A percentile compares a stretch with the other conserved stretches of the same genome.
phyloP scores from a whole-genome alignment of 768 basidiomycete species.

The Pleurotus cornucopiae region DNA sequence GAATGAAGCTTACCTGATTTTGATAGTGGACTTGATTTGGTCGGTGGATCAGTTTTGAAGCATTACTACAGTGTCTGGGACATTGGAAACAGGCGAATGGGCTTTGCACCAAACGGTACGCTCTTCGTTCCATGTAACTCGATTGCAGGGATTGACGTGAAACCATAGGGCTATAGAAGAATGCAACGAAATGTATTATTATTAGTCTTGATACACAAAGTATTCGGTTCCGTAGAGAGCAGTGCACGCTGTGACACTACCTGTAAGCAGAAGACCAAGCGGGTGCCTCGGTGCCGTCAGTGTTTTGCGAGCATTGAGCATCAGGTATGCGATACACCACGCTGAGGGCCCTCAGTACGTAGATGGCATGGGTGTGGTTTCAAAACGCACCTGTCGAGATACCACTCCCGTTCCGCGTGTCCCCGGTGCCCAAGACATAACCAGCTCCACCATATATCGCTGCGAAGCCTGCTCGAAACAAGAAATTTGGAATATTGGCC shows the following conservation, averaged over 20 bases:
- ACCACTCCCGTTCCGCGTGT: conserved; percentile 11
- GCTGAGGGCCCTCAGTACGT: not conserved
- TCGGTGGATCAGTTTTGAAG: conserved; percentile 54
- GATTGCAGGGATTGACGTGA: not conserved
- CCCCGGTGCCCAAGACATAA: conserved; percentile 11
- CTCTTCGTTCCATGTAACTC: not conserved
- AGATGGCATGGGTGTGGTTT: not conserved
- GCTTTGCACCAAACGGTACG: conserved; percentile 37
- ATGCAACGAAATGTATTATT: not conserved
- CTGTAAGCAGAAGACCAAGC: conserved; percentile 7
- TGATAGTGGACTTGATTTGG: conserved; percentile 33
- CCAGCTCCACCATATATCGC: conserved; percentile 8
- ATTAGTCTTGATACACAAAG: conserved; percentile 12
- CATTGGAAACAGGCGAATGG: conserved; percentile 42
- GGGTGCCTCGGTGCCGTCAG: conserved; percentile 10
- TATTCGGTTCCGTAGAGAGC: conserved; percentile 13
- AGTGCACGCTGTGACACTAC: conserved; percentile 9
- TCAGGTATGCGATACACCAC: conserved; percentile 11
- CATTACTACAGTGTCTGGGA: conserved; percentile 62
- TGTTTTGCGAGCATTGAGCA: conserved; percentile 8
- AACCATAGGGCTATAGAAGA: not conserved
- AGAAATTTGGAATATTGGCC: conserved; percentile 10
- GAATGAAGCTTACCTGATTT: not conserved
- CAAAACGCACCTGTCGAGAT: conserved; percentile 10
- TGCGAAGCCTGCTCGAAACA: conserved; percentile 10